These are phyloP conservation scores for Pseudogymnoascus destructans DNA, from an alignment of 2,329 filamentous ascomycete genomes.

Conservation along the genomic window DNA sequence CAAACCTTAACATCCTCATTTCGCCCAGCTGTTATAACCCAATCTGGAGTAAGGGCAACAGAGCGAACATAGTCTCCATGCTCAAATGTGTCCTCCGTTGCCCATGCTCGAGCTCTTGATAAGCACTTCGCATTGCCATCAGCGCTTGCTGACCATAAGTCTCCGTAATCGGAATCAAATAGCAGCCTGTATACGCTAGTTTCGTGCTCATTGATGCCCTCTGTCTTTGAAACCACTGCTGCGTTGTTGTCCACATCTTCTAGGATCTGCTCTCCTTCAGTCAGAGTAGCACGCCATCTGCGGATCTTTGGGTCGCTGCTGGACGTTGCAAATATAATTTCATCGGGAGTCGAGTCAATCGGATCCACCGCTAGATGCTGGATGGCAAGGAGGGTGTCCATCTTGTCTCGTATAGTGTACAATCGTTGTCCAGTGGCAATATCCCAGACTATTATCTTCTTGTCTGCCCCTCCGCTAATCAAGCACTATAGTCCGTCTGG, in stretches of 20 bases:
- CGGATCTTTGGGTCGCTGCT: slow-evolving; percentile 72
- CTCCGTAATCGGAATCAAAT: slow-evolving; percentile 51
- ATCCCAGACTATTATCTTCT: slow-evolving; percentile 77
- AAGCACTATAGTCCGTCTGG: slow-evolving; percentile 30
- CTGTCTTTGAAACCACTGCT: slow-evolving; percentile 17
- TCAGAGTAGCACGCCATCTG: slow-evolving; percentile 52
- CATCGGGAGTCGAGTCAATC: slow-evolving; percentile 35
- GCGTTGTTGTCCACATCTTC: slow-evolving; percentile 31
- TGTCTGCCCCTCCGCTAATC: slow-evolving; percentile 65
- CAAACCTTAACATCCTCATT: slow-evolving; percentile 89
- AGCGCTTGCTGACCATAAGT: slow-evolving; percentile 82
- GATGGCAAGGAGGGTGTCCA: slow-evolving; percentile 58
- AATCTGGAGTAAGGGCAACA: slow-evolving; percentile 59
- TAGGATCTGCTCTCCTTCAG: slow-evolving; percentile 40
- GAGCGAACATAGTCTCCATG: slow-evolving; percentile 89
- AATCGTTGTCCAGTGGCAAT: slow-evolving; percentile 52
- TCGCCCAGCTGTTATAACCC: slow-evolving; percentile 76
- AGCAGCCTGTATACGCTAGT: slow-evolving; percentile 75
- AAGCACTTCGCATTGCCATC: slow-evolving; percentile 81
- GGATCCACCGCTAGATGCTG: slow-evolving; percentile 70
- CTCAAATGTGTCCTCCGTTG: slow-evolving; percentile 54
- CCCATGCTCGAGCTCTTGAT: slow-evolving; percentile 53
- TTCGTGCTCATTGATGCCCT: slow-evolving; percentile 62
- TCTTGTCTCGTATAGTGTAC: slow-evolving; percentile 65
- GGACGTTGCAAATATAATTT: slow-evolving; percentile 57